Evolutionary conservation across 2,329 filamentous ascomycete genomes (phyloP).

Genomic region (Diplodia corticola): DNA sequence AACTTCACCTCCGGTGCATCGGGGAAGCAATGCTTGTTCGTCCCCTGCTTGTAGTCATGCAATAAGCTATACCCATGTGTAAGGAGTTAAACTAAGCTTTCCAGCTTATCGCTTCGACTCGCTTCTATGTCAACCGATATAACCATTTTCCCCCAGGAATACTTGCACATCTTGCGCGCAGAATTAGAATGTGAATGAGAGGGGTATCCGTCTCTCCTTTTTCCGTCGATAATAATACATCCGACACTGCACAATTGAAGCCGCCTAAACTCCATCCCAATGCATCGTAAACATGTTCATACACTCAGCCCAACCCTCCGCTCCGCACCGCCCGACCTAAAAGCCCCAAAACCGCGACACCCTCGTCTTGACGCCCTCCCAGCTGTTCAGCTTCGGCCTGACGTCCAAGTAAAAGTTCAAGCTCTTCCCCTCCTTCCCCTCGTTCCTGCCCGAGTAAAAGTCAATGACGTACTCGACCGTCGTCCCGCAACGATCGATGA

Average conservation of each 20-base stretch:
- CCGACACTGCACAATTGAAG: background rate
- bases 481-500: slow-evolving; percentile 85
- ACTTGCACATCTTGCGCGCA: background rate
- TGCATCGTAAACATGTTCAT: slow-evolving; percentile 1
- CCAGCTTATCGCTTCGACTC: background rate
- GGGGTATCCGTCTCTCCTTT: slow-evolving; percentile 1
- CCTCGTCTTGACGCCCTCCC: slow-evolving; percentile 62
- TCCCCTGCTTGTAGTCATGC: background rate
- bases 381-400: slow-evolving; percentile 64
- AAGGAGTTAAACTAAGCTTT: background rate
- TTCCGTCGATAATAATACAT: background rate
- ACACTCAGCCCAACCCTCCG: background rate
- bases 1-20: background rate
- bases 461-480: slow-evolving; percentile 95
- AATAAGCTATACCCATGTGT: background rate
- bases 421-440: slow-evolving; percentile 45
- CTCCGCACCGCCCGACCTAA: slow-evolving; percentile 27
- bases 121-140: background rate
- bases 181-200: background rate
- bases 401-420: slow-evolving; percentile 67
- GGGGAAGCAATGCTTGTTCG: no score
- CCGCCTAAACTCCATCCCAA: slow-evolving; percentile 13
- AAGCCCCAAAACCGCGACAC: slow-evolving; percentile 50
- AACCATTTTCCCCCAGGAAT: background rate
- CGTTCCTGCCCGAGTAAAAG: slow-evolving; percentile 78